Conservation (phyloP, 352 stramenopile genomes). For the Phytophthora pistaciae region DNA sequence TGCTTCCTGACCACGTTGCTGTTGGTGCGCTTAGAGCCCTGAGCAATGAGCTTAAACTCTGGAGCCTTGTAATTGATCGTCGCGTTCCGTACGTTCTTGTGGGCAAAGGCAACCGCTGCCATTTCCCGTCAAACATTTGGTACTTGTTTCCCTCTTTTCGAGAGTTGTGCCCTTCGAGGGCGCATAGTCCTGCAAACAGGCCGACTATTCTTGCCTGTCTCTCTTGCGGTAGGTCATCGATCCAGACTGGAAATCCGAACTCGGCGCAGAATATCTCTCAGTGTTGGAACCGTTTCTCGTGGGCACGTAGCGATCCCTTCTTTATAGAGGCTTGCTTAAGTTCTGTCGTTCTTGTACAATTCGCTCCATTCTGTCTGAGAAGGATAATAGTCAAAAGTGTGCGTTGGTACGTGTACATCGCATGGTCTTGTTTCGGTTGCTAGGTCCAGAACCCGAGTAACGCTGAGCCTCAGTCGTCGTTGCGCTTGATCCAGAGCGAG, state of each 20-base stretch:
- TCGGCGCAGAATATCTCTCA: background rate
- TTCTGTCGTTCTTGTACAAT: background rate
- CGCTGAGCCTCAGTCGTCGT: no score
- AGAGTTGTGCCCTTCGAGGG: background rate
- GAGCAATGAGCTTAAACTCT: background rate
- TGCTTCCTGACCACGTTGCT: background rate
- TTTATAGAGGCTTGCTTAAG: background rate
- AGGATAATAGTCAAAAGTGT: no score
- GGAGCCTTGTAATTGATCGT: background rate
- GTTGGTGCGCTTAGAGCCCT: background rate
- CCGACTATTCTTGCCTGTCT: background rate
- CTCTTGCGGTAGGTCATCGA: background rate
- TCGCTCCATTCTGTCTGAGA: background rate
- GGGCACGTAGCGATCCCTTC: background rate
- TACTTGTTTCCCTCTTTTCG: background rate
- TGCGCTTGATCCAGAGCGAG: no score
- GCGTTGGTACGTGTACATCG: no score
- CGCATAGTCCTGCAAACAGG: background rate
- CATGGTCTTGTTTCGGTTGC: no score
- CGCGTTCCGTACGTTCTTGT: background rate
- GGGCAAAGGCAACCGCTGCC: background rate
- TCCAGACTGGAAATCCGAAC: background rate
- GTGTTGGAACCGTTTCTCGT: background rate
- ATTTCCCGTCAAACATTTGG: background rate
- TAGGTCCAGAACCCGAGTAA: no score